Evolutionary conservation across 768 basidiomycete species (phyloP).

Genomic region (Mycena albidolilacea): DNA sequence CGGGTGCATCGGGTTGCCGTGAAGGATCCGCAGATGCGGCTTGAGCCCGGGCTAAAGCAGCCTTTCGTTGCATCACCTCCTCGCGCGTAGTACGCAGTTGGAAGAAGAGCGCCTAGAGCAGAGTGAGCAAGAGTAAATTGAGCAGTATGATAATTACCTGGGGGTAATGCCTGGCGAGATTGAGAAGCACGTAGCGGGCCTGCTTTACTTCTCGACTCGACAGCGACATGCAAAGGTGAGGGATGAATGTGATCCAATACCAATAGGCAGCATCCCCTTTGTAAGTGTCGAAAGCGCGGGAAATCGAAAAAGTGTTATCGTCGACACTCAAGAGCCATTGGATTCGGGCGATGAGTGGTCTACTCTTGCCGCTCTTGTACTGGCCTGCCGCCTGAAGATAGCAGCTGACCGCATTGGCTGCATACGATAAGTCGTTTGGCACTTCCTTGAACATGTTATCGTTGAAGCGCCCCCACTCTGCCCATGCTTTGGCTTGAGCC

Average conservation of each 20-base stretch:
- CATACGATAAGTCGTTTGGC: slow-evolving; percentile 79
- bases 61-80: slow-evolving; percentile 66
- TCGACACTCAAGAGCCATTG: slow-evolving; percentile 98
- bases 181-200: slow-evolving; percentile 89
- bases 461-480: slow-evolving; percentile 96
- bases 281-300: slow-evolving; percentile 91
- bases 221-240: slow-evolving; percentile 91
- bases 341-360: slow-evolving; percentile 91
- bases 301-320: slow-evolving; percentile 78
- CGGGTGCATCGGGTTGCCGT: slow-evolving; percentile 44
- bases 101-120: slow-evolving; percentile 90
- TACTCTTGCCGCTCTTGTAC: slow-evolving; percentile 94
- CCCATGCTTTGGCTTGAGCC: slow-evolving; percentile 96
- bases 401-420: slow-evolving; percentile 94
- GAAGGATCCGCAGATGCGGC: slow-evolving; percentile 49
- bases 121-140: slow-evolving; percentile 23
- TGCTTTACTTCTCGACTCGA: slow-evolving; percentile 95
- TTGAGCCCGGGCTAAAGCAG: slow-evolving; percentile 53
- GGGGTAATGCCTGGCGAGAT: slow-evolving; percentile 92
- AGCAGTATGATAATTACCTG: slow-evolving; percentile 62
- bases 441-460: slow-evolving; percentile 94
- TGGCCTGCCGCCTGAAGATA: slow-evolving; percentile 97
- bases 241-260: slow-evolving; percentile 99
- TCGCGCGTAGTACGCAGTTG: slow-evolving; percentile 89
- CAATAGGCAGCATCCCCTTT: slow-evolving; percentile 97